phyloP scores from a whole-genome alignment of 1,284 basidiomycete genomes.

The Cutaneotrichosporon cutaneum region DNA sequence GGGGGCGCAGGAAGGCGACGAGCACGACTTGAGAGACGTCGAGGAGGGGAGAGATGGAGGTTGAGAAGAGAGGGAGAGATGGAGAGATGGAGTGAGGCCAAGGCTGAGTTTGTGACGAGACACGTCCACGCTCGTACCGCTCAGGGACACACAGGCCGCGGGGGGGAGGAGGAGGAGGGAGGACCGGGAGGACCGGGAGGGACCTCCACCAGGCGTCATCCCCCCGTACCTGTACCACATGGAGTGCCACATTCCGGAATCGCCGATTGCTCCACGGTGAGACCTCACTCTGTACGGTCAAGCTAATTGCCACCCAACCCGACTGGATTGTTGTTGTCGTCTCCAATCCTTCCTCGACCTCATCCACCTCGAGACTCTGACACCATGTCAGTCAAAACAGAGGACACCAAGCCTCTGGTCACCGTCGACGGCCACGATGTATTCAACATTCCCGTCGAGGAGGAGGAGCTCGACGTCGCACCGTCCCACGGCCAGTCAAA shows the following conservation, averaged over 20 bases:
- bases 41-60: not conserved
- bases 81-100: not conserved
- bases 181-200: too few species aligned
- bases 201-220: not conserved
- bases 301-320: constrained; percentile 11
- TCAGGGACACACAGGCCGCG: constrained; percentile 1
- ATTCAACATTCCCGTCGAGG: constrained; percentile 30
- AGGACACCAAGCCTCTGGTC: constrained; percentile 25
- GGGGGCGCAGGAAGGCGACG: not conserved
- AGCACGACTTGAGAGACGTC: not conserved
- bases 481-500: constrained; percentile 27
- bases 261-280: not conserved
- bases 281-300: too few species aligned
- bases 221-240: not conserved
- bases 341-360: not conserved
- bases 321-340: constrained; percentile 1
- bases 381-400: constrained; percentile 17
- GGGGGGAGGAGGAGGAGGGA: too few species aligned
- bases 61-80: not conserved
- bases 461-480: constrained; percentile 38
- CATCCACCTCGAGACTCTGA: not conserved
- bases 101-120: not conserved
- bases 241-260: not conserved
- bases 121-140: constrained; percentile 1
- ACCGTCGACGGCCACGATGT: constrained; percentile 22